Evolutionary conservation across 2,329 filamentous ascomycete species (phyloP), one percentile per base, ranked within the genome.

Genomic region (Diplocarpon rosae): DNA sequence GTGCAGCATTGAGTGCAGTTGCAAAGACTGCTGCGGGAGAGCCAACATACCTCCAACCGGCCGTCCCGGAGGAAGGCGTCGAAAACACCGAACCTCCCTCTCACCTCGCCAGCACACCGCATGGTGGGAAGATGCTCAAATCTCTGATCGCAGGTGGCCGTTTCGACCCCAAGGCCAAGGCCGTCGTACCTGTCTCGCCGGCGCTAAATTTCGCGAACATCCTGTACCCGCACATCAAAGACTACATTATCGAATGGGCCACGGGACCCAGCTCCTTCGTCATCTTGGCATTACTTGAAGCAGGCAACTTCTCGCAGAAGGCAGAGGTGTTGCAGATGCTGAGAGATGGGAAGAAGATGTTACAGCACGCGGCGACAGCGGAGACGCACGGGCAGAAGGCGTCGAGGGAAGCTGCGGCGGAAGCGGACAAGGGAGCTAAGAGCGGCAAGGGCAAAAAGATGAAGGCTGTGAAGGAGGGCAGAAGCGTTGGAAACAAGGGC

Each of bases 221-320:
- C 39, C 71, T 98, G n/a, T 96, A 90, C 62, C 78, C 81, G 5
- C 69, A 83, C 49, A 89, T 96, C 63, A 76, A 84, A 61, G 75
- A 80, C 1, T 69, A 85, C 53, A 66, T 93, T 17, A 63, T 92
- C 46, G 69, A 78, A 15, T 98, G 92, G 92, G 89, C 90, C 0
- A 89, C 81, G 0, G 85, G 89, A 0, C 76, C 82, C 1, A 88
- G 87, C 55, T 85, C 85, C 1, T 96, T 95, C 56, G 85, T 94
- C 10, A 73, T 95, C 3, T 75, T 96, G 20, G 83, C 80, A 13
- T 67, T 96, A 53, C 65, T 89, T 5, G 90, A 96, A 66, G 76
- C 83, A 0, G 70, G 75, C 16, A 78, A 79, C 46, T 92, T 92
- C 57, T 70, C 69, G 20, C 71, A 78, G 56, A 78, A 73, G 56